These are phyloP conservation scores for Phlegmacium glaucopus DNA, from an alignment of 768 basidiomycete species.

Conservation along the genomic window DNA sequence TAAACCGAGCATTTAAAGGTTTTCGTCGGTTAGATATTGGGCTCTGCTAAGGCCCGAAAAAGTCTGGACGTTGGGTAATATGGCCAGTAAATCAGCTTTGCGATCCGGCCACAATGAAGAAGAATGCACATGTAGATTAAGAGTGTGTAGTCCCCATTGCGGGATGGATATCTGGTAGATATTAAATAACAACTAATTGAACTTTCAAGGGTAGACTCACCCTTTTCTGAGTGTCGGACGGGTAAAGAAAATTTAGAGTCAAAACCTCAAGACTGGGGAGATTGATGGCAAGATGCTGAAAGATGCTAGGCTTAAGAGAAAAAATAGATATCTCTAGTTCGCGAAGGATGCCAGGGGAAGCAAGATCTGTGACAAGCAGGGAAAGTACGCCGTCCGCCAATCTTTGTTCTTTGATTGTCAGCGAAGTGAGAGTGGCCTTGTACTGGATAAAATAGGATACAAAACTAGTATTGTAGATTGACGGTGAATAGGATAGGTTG, in stretches of 20 bases:
- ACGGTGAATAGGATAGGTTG: slow-evolving; percentile 4
- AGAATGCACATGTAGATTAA: slow-evolving; percentile 3
- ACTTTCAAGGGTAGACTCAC: neutral
- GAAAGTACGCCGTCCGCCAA: neutral
- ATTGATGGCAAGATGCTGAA: slow-evolving; percentile 1
- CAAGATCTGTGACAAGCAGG: slow-evolving; percentile 3
- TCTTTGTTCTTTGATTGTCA: neutral
- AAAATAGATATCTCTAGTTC: slow-evolving; percentile 2
- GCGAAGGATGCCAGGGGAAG: neutral
- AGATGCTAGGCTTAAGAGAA: slow-evolving; percentile 2
- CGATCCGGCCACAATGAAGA: neutral
- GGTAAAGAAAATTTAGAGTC: slow-evolving; percentile 5
- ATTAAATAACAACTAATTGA: slow-evolving; percentile 4
- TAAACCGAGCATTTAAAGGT: too few relatives aligned
- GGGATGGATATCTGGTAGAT: slow-evolving; percentile 3
- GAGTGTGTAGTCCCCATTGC: slow-evolving; percentile 5
- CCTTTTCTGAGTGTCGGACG: too few relatives aligned
- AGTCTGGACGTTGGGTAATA: slow-evolving; percentile 7
- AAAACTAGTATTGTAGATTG: slow-evolving; percentile 1
- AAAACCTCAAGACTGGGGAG: slow-evolving; percentile 9
- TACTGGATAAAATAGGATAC: slow-evolving; percentile 9
- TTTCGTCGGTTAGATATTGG: slow-evolving; percentile 9
- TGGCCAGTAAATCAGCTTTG: slow-evolving; percentile 5
- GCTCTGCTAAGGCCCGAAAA: slow-evolving; percentile 4
- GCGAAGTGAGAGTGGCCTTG: slow-evolving; percentile 5